Conservation (phyloP, 106 monocot genomes). For the Allium fistulosum region DNA sequence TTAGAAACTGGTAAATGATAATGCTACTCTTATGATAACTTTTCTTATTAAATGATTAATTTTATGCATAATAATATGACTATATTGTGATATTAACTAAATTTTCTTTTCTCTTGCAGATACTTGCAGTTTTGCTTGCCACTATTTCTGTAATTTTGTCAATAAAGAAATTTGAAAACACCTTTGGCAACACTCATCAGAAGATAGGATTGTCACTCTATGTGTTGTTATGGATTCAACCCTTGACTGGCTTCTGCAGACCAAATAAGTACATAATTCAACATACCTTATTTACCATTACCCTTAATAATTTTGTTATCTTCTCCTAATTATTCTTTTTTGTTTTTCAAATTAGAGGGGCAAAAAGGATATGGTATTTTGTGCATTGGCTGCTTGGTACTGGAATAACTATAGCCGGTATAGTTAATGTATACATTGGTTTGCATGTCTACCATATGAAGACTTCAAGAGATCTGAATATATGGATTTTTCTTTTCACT, state of each 20-base stretch:
- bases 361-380: conserved; percentile 57
- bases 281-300: neutral
- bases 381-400: conserved; percentile 61
- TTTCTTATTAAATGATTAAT: too few species aligned
- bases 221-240: conserved; percentile 50
- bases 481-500: conserved; percentile 56
- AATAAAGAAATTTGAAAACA: conserved; percentile 56
- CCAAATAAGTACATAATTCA: conserved; percentile 38
- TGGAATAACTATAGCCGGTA: conserved; percentile 27
- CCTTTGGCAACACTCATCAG: conserved; percentile 76
- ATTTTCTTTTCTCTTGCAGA: conserved; percentile 20
- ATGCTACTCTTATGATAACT: too few species aligned
- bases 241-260: conserved; percentile 50
- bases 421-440: conserved; percentile 56
- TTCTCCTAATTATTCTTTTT: neutral
- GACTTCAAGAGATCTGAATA: conserved; percentile 32
- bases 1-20: too few species aligned
- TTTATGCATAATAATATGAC: too few species aligned
- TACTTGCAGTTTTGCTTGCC: conserved; percentile 40
- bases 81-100: too few species aligned
- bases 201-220: conserved; percentile 64
- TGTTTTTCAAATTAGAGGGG: conserved; percentile 33
- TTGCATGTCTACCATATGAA: conserved; percentile 41
- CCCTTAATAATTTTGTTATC: neutral
- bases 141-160: conserved; percentile 45